These are phyloP conservation scores for Cicer chorassanicum DNA, from an alignment of 306 rosid species.

Conservation along the genomic window DNA sequence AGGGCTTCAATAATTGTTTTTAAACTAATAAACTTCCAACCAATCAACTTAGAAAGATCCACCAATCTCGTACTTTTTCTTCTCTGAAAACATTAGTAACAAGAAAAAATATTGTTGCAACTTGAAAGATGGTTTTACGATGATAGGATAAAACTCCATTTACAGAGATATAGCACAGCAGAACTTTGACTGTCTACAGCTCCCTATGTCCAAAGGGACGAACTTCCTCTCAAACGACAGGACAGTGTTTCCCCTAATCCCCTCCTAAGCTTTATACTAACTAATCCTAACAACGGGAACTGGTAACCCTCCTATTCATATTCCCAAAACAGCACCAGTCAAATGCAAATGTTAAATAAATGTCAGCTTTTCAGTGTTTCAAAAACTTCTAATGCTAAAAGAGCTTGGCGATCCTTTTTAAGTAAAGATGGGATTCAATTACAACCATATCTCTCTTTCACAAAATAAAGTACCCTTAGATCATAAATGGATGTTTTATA, in stretches of 20 bases:
- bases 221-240: neutral
- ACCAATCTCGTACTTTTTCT: neutral
- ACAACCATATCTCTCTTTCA: neutral
- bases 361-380: slow-evolving; percentile 24
- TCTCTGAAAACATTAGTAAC: neutral
- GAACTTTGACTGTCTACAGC: neutral
- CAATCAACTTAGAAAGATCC: neutral
- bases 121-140: neutral
- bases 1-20: neutral
- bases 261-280: neutral
- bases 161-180: neutral
- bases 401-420: neutral
- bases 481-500: slow-evolving; percentile 20
- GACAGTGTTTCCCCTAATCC: neutral
- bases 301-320: slow-evolving; percentile 9
- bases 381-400: slow-evolving; percentile 23
- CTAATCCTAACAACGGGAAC: neutral
- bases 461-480: slow-evolving; percentile 24
- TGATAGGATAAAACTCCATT: neutral
- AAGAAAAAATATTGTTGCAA: neutral
- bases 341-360: slow-evolving; percentile 28
- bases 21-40: neutral
- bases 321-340: slow-evolving; percentile 29
- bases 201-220: neutral
- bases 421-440: neutral